Percentiles rank a stretch among this genome's conserved stretches.
phyloP scores from a whole-genome alignment of 2,329 filamentous ascomycete genomes.

The Monosporascus sp. region DNA sequence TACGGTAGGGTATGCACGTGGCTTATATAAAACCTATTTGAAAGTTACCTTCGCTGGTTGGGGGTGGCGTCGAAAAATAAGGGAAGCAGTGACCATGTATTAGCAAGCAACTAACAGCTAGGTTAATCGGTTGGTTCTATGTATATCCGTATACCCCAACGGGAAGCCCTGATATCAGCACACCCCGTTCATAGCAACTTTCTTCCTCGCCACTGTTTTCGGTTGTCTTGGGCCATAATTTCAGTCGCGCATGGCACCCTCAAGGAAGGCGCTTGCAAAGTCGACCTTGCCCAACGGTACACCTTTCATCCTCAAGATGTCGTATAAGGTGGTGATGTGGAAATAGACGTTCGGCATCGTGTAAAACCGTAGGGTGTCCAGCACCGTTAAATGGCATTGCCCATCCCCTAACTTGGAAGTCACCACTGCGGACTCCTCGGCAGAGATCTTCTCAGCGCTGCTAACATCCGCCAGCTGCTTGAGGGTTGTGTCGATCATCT shows the following conservation, averaged over 20 bases:
- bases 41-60: too few relatives aligned
- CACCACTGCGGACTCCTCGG: conserved; percentile 28
- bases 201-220: too few relatives aligned
- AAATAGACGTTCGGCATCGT: conserved; percentile 59
- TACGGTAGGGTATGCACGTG: too few relatives aligned
- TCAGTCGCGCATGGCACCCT: too few relatives aligned
- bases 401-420: conserved; percentile 24
- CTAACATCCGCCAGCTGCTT: conserved; percentile 19
- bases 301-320: conserved; percentile 55
- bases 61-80: too few relatives aligned
- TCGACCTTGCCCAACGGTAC: conserved; percentile 57
- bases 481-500: conserved; percentile 27
- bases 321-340: conserved; percentile 55
- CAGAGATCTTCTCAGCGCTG: conserved; percentile 25
- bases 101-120: too few relatives aligned
- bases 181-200: too few relatives aligned
- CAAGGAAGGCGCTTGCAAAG: conserved; percentile 21
- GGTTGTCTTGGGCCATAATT: too few relatives aligned
- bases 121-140: too few relatives aligned
- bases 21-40: too few relatives aligned
- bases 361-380: conserved; percentile 42
- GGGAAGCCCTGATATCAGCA: not conserved
- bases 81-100: too few relatives aligned
- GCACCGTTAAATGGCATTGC: conserved; percentile 19
- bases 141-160: too few relatives aligned